Base-by-base conservation (phyloP, 306 rosid genomes). In the Citrullus mucosospermus region DNA sequence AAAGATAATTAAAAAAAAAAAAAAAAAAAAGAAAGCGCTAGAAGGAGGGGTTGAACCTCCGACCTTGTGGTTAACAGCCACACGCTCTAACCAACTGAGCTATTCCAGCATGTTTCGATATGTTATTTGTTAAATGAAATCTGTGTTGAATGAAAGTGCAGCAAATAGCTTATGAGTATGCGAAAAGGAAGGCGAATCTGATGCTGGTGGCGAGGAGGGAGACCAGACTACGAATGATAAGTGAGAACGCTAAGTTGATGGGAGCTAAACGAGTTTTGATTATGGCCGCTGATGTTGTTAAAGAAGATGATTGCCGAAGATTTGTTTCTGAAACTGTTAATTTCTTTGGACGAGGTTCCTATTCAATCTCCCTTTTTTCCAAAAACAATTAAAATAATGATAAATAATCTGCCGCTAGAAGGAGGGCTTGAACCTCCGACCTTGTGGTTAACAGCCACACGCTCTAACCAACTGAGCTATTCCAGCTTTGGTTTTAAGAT, bases 131-230 rank as follows among this genome's bases (percentile, higher is more conserved):
- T 32, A 25, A 48, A 60, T 13, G 67, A 4, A n/a, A 60, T 60
- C 18, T 25, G 11, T 32, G 48, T 58, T 22, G 32, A 57, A 0
- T 66, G 34, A 44, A 69, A 43, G n/a, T 74, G 80, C 88, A 93
- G 97, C 92, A 91, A 93, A 91, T 93, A 51, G 93, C 98, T 67
- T 93, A 93, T 50, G 97, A 93, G 67, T 91, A 93, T 83, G 97
- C 92, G 74, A 87, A 83, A 79, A 93, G 96, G 75, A 63, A 88
- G 55, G 96, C 93, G 75, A 89, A 80, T 83, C 83, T 91, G 79
- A 89, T 90, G 78, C 61, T 93, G 85, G 96, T 93, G 80, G 97
- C 97, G 55, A 80, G 97, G 28, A 88, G 97, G 82, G 96, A 91
- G 71, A 75, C 80, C 30, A 84, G 98, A 46, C 90, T 93, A 15